Evolutionary conservation across 1,284 basidiomycete genomes (phyloP).

Genomic region (Moniliella sp.): DNA sequence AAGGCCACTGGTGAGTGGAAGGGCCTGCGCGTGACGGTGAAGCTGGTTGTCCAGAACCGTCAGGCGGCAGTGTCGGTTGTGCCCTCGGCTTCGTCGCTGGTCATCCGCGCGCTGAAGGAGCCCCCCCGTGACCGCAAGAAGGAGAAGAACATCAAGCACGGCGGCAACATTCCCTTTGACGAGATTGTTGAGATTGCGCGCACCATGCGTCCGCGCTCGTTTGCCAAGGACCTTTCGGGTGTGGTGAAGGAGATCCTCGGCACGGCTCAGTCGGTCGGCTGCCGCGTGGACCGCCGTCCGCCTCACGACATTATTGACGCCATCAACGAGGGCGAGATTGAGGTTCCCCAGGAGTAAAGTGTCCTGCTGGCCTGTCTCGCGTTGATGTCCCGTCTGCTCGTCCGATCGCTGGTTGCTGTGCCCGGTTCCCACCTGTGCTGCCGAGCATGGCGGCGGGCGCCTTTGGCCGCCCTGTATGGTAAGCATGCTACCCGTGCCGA

Average conservation of each 20-base stretch:
- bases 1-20: constrained; percentile 98
- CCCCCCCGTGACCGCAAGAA: constrained; percentile 98
- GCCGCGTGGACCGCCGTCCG: constrained; percentile 80
- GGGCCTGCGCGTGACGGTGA: constrained; percentile 94
- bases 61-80: constrained; percentile 92
- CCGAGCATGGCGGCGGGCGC: too few relatives aligned
- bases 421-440: too few relatives aligned
- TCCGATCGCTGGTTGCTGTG: too few relatives aligned
- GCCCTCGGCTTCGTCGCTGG: constrained; percentile 86
- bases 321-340: constrained; percentile 83
- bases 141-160: constrained; percentile 99
- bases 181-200: constrained; percentile 87
- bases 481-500: too few relatives aligned
- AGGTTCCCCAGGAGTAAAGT: too few relatives aligned
- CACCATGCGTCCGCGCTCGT: constrained; percentile 83
- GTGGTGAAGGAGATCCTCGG: constrained; percentile 52
- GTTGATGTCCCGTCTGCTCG: too few relatives aligned
- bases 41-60: constrained; percentile 98
- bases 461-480: too few relatives aligned
- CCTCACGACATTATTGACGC: constrained; percentile 88
- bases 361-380: too few relatives aligned
- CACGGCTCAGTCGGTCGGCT: constrained; percentile 62
- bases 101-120: constrained; percentile 95
- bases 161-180: constrained; percentile 79
- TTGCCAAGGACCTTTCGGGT: constrained; percentile 72